Base-by-base conservation (phyloP, 495 filamentous ascomycete genomes). In the Penicillium silybi region DNA sequence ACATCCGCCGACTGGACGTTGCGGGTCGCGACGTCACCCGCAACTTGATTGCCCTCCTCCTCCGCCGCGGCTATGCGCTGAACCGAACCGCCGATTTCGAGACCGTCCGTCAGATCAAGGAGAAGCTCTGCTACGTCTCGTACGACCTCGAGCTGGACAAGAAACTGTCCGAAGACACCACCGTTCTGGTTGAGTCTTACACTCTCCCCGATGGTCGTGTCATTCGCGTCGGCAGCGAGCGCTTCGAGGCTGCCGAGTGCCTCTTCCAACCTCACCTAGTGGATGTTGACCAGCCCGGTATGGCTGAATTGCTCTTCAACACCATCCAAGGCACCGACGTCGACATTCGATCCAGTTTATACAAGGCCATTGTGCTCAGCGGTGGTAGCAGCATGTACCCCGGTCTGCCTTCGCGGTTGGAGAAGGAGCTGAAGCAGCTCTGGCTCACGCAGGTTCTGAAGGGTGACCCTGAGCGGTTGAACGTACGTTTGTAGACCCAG, bases 61-160 rank as follows among this genome's bases (percentile, higher is more conserved):
- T 97, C 49, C 90, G 93, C 58, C 83, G 95, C 52, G 93, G 93
- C 10, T 99, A 99, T 70, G 93, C 93, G 18, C 80, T 99, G 44
- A 99, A 99, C 82, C 83, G 93, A 61, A 99, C 93, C 8, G 93
- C 93, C 64, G 93, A 99, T 68, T 99, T 99, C 69, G 93, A 99
- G 75, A 99, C 93, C 23, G 93, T 97, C 37, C 90, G 93, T 40
- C 92, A 96, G 70, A 97, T 99, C 73, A 99, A 99, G 76, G 93
- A 99, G 78, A 97, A 97, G 83, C 86, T 99, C 29, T 97, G 92
- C 78, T 99, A 99, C 72, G 92, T 99, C 51, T 96, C 91, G 4
- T 99, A 97, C 76, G 95, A 99, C 69, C 80, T 99, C 47, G 90
- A 93, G 73, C 79, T 97, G 40, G 93, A 99, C 79, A 88, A 97